These are phyloP conservation scores for Cryptococcus maquisensis DNA, from an alignment of 1,284 basidiomycete species.

Conservation along the genomic window DNA sequence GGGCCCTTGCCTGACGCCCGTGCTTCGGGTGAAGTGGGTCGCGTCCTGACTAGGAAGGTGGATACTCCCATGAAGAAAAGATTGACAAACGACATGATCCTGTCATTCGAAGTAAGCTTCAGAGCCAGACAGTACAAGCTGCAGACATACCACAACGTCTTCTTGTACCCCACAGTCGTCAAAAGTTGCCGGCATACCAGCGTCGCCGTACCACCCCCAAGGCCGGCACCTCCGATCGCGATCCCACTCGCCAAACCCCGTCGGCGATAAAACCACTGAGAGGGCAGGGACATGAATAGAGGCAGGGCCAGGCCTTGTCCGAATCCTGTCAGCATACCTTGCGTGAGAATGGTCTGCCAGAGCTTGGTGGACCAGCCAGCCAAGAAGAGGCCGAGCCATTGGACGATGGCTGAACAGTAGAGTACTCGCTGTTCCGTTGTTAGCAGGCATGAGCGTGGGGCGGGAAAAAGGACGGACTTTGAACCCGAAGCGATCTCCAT, in stretches of 20 bases:
- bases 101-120: conserved; percentile 2
- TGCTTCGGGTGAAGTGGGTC: conserved; percentile 35
- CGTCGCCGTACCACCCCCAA: conserved; percentile 26
- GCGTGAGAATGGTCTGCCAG: conserved; percentile 26
- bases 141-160: conserved; percentile 33
- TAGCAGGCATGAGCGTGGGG: background rate
- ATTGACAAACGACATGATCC: conserved; percentile 38
- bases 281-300: conserved; percentile 38
- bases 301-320: conserved; percentile 33
- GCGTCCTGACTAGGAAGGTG: conserved; percentile 26
- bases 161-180: conserved; percentile 21
- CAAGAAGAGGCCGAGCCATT: conserved; percentile 28
- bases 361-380: conserved; percentile 22
- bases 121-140: background rate
- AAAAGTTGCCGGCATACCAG: conserved; percentile 28
- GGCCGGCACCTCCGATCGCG: conserved; percentile 36
- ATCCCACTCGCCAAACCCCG: conserved; percentile 36
- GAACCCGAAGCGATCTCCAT: conserved; percentile 33
- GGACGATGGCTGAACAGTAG: conserved; percentile 14
- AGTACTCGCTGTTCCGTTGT: conserved; percentile 13
- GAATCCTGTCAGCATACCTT: conserved; percentile 29
- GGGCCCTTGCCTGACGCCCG: conserved; percentile 17
- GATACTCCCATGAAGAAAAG: conserved; percentile 19
- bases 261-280: conserved; percentile 39
- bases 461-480: conserved; percentile 19